These are phyloP conservation scores for Mortierella sp. DNA, from an alignment of 371 early-diverging fungal genomes.

Conservation along the genomic window DNA sequence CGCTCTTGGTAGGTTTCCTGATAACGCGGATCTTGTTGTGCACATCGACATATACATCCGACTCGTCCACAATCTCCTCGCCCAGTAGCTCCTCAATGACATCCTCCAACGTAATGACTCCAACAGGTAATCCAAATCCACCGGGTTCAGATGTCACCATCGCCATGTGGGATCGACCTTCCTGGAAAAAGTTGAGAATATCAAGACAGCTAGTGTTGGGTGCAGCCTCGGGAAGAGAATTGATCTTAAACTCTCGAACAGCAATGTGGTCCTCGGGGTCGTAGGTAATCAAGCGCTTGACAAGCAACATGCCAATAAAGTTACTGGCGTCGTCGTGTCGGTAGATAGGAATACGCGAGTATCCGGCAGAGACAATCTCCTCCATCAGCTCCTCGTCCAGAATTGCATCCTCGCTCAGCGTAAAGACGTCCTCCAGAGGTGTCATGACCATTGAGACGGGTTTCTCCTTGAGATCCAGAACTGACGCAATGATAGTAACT, in stretches of 20 bases:
- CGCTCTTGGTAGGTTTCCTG: constrained; percentile 39
- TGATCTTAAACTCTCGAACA: constrained; percentile 78
- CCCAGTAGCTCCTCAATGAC: constrained; percentile 97
- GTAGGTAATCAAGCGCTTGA: constrained; percentile 87
- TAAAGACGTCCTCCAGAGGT: constrained; percentile 86
- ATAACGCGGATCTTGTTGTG: constrained; percentile 58
- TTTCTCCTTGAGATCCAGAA: constrained; percentile 91
- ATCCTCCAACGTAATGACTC: constrained; percentile 97
- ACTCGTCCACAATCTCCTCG: constrained; percentile 95
- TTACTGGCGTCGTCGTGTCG: constrained; percentile 70
- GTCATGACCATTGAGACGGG: constrained; percentile 91
- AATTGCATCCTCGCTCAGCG: constrained; percentile 79
- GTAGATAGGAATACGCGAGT: constrained; percentile 94
- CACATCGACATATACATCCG: constrained; percentile 92
- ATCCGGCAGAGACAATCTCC: constrained; percentile 87
- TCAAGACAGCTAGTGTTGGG: constrained; percentile 87
- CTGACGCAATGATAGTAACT: constrained; percentile 93
- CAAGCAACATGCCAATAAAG: constrained; percentile 91
- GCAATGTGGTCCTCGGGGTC: constrained; percentile 89
- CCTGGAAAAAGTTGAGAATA: constrained; percentile 95
- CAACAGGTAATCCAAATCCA: constrained; percentile 72
- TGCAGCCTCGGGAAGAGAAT: constrained; percentile 82
- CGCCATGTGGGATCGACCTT: constrained; percentile 86
- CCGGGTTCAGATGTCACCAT: constrained; percentile 75
- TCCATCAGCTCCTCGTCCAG: constrained; percentile 78